Base-by-base conservation (phyloP, 805 yeast genomes). In the Nakazawaea wickerhamii region DNA sequence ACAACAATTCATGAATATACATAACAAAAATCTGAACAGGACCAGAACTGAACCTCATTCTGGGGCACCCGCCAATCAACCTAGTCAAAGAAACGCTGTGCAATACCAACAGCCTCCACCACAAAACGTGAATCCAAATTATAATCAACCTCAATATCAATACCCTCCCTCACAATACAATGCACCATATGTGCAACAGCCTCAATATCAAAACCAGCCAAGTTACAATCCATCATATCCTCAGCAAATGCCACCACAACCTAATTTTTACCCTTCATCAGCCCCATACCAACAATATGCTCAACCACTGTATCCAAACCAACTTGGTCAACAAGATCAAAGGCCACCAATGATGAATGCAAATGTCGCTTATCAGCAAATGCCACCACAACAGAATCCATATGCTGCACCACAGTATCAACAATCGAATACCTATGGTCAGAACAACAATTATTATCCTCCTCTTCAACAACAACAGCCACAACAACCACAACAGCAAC, bases 401-500 rank as follows among this genome's bases (percentile, higher is more conserved):
- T 41, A 47, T 41, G 31, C 48, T 37, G 44, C 49, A 36, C 47
- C 54, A 39, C 49, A 46, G 22, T 49, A 47, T 36, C 53, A 49
- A 15, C 53, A 38, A 18, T 45, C 44, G 7, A 42, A 41, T 50
- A 47, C 14, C 50, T 40, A 26, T 40, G 22, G 33, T 34, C n/a
- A 14, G 11, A 6, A 2, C 17, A 32, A 15, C 36, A 17, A 26
- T 22, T 23, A n/a, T n/a, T 19, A 36, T 7, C 30, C 53, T 3
- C 31, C 50, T 2, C 56, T 51, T 36, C 35, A 51, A 38, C 51
- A 52, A 11, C 31, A 42, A 4, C 58, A 48, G 17, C 39, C 48
- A n/a, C 58, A 51, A 31, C 38, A 33, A 11, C 36, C 38, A 15
- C 44, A 30, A 4, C n/a, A n/a, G n/a, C n/a, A n/a, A n/a, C 46